Evolutionary conservation across 139 green algal species (phyloP), one percentile per base, ranked within the genome.

Genomic region (Picochlorum sp.): DNA sequence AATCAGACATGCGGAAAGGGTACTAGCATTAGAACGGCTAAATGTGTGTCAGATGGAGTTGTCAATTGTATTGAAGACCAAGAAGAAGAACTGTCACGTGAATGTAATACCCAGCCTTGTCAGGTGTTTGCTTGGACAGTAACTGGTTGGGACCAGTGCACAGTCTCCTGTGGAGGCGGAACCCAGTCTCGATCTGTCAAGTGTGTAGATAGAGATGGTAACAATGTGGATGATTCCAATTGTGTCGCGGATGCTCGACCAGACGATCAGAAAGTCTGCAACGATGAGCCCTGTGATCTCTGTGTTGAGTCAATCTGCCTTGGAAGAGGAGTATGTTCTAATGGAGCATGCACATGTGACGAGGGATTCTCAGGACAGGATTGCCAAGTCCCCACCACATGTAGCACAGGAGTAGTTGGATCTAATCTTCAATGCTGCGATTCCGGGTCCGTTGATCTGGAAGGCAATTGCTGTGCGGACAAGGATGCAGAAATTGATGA

Each of bases 31-130:
- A 50, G 69, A 22, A 45, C 16, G 2, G 63, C 64, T 7, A 35
- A 57, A 3, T 79, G 69, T 53, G 43, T 57, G n/a, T 55, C 50
- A 2, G 25, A 61, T 12, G 31, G 33, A 1, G 30, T 39, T 6
- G 32, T 16, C 5, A 14, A 25, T n/a, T 79, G 71, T 35, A 24
- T n/a, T 24, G 25, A 24, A 20, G 25, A 24, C n/a, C n/a, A n/a
- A 3, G 32, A 33, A 22, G 24, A 22, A 36, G 5, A 25, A 33
- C 6, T 40, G 5, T 40, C 35, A 35, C 50, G 49, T n/a, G 20
- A 52, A 1, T 80, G 72, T 55, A 75, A 75, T 56, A 64, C 56
- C 3, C 22, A 30, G 2, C 41, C 71, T 13, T 79, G 71, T 41
- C 25, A 30, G 2, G 32, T 51, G 7, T 61, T 59, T 26, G 50